Conservation (phyloP, 306 rosid genomes). For the Acmispon strigosus region DNA sequence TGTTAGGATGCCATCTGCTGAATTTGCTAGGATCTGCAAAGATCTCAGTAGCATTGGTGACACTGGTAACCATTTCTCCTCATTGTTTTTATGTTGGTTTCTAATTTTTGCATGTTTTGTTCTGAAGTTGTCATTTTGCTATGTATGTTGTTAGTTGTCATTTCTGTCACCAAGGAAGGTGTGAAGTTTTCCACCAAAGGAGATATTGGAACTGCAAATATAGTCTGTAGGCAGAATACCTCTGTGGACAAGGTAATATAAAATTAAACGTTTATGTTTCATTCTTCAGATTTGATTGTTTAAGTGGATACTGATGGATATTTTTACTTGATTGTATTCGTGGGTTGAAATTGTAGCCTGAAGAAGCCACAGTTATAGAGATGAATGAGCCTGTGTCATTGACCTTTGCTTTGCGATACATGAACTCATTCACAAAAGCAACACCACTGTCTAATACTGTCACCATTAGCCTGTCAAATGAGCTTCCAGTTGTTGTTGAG, state of each 20-base stretch:
- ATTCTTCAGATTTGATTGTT: background rate
- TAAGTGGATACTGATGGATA: background rate
- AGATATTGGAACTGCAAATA: conserved; percentile 89
- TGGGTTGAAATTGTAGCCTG: conserved; percentile 40
- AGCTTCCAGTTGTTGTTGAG: conserved; percentile 61
- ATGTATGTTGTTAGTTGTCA: conserved; percentile 58
- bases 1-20: conserved; percentile 88
- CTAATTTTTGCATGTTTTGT: background rate
- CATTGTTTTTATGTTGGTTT: background rate
- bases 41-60: conserved; percentile 94
- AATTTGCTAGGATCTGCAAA: conserved; percentile 86
- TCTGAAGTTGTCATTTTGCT: background rate
- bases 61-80: conserved; percentile 47
- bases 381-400: conserved; percentile 85
- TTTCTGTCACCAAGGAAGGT: conserved; percentile 88
- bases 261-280: background rate
- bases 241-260: conserved; percentile 80
- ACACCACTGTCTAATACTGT: conserved; percentile 71
- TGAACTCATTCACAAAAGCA: conserved; percentile 92
- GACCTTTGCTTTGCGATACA: conserved; percentile 85
- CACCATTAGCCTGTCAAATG: conserved; percentile 48
- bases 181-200: conserved; percentile 94
- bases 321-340: background rate
- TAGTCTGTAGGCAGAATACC: conserved; percentile 89
- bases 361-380: conserved; percentile 51